Evolutionary conservation across 768 basidiomycete species (phyloP).

Genomic region (Stropharia rugosoannulata): DNA sequence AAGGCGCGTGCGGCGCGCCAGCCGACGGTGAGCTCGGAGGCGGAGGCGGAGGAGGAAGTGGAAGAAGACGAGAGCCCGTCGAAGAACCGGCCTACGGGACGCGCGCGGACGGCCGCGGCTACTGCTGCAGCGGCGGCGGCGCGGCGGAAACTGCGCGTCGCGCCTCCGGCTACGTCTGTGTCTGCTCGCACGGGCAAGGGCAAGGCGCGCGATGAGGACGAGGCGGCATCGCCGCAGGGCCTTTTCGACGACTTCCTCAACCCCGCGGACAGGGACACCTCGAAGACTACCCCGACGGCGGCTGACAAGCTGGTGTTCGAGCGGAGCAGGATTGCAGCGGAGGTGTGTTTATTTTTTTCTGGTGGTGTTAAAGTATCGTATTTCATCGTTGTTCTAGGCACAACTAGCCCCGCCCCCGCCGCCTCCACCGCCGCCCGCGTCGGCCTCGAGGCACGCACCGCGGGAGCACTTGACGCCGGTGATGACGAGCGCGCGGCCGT

Average conservation of each 20-base stretch:
- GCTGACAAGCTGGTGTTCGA: conserved; percentile 74
- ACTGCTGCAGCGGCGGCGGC: background rate
- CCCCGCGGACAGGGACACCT: conserved; percentile 67
- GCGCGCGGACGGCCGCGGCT: conserved; percentile 6
- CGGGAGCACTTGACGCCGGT: conserved; percentile 38
- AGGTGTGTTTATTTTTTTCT: conserved; percentile 50
- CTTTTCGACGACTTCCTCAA: conserved; percentile 85
- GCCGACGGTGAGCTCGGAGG: background rate
- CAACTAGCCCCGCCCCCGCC: conserved; percentile 47
- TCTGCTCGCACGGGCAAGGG: conserved; percentile 58
- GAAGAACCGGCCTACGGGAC: background rate
- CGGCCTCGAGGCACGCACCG: background rate
- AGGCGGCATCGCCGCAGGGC: conserved; percentile 52
- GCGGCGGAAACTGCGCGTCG: background rate
- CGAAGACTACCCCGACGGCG: conserved; percentile 59
- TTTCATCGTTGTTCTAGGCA: conserved; percentile 30
- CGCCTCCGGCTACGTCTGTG: conserved; percentile 46
- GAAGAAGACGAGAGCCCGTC: background rate
- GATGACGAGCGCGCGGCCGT: conserved; percentile 55
- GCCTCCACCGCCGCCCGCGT: conserved; percentile 23
- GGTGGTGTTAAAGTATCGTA: background rate
- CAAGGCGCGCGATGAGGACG: conserved; percentile 68
- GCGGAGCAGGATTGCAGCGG: conserved; percentile 65
- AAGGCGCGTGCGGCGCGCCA: conserved; percentile 4
- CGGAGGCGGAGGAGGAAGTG: background rate